Evolutionary conservation across 139 green algal genomes (phyloP), one percentile per base, ranked within the genome.

Genomic region (Trebouxia sp.): DNA sequence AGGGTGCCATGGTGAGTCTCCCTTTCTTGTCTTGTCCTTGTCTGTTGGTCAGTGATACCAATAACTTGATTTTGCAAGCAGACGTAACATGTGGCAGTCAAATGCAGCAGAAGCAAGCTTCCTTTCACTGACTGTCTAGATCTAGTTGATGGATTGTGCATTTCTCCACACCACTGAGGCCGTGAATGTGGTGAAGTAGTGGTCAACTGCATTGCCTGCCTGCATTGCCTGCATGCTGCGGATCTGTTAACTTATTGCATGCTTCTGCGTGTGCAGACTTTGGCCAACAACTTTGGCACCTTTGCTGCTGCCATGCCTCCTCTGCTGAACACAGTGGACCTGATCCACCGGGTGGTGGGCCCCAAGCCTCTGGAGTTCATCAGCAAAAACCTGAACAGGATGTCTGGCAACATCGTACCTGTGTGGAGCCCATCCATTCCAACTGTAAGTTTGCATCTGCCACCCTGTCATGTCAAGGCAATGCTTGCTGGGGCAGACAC

Each of bases 361-460:
- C 80, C 91, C n/a, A 85, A 82, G 35, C 87, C 92, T 20, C 87
- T 96, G 48, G 82, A 94, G 81, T 81, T 80, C 45, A 90, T 97
- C 76, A 92, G 83, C 80, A 65, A 47, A 22, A 88, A 82, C 66
- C 87, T 97, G 38, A 98, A 98, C 91, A 84, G 72, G 51, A 45
- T 82, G 24, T 91, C 83, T n/a, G 89, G 85, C 42, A 85, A 96
- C 86, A 65, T 93, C 9, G 81, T 99, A 32, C 96, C 96, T 0
- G 88, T 91, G 28, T 99, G 95, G 95, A 99, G 98, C 92, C 90
- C 90, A 8, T 97, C 97, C 92, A 95, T 99, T 92, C 96, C 96
- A 76, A 94, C 32, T 56, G 53, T 17, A 32, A 35, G 0, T 26
- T 55, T 56, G 7, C 22, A 35, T 12, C 32, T 72, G 32, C 1